These are phyloP conservation scores for Escovopsis weberi DNA, from an alignment of 2,329 filamentous ascomycete genomes.

Conservation along the genomic window DNA sequence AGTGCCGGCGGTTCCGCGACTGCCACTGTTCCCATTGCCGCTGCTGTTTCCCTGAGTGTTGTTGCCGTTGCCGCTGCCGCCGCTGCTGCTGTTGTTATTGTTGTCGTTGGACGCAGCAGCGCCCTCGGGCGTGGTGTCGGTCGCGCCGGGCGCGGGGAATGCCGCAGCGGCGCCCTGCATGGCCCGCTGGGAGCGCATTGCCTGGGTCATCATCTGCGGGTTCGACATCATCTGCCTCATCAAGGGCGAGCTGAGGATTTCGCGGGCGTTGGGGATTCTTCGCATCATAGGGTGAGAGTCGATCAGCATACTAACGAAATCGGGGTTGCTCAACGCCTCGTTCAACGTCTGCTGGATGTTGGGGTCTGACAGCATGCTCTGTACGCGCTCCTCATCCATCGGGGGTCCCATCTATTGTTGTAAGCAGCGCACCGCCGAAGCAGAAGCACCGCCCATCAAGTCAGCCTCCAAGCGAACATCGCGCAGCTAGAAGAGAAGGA, in stretches of 20 bases:
- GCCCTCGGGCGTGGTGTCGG: conserved; percentile 62
- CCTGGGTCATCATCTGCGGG: conserved; percentile 68
- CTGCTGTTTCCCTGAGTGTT: conserved; percentile 6
- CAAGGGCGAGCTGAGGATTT: conserved; percentile 76
- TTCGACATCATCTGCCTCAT: conserved; percentile 90
- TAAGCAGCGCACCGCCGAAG: too few relatives aligned
- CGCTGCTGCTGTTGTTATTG: conserved; percentile 9
- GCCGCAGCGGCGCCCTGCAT: conserved; percentile 41
- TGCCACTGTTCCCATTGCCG: conserved; percentile 11
- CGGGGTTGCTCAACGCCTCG: conserved; percentile 90
- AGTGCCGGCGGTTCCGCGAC: conserved; percentile 1
- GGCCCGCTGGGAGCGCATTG: conserved; percentile 68
- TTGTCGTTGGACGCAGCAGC: conserved; percentile 17
- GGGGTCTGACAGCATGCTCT: conserved; percentile 77
- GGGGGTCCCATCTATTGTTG: conserved; percentile 69
- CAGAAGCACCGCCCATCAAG: too few relatives aligned
- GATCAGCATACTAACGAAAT: conserved; percentile 88
- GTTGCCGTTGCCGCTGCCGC: background rate
- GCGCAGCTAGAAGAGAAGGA: too few relatives aligned
- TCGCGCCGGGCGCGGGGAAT: conserved; percentile 85
- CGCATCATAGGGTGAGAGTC: conserved; percentile 74
- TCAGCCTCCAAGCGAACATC: too few relatives aligned
- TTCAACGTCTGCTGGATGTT: conserved; percentile 79
- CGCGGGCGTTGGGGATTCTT: conserved; percentile 58
- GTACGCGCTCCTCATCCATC: conserved; percentile 63